phyloP scores from a whole-genome alignment of 83 land plant genomes.

The Isoetes engelmannii region DNA sequence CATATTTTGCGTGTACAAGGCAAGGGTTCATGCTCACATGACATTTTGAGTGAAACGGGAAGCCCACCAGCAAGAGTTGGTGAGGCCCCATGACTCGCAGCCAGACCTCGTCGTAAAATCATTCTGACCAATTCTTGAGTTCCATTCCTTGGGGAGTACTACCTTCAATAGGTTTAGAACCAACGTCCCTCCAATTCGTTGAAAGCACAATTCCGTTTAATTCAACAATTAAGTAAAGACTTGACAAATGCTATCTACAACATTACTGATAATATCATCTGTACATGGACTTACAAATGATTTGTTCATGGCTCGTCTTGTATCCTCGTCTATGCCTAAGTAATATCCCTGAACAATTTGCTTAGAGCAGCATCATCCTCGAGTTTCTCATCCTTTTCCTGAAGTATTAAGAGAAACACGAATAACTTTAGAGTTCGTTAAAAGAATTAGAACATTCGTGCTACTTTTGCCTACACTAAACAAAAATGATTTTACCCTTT shows the following conservation, averaged over 20 bases:
- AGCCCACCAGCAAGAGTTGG: too few species aligned
- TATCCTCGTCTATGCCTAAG: conserved; percentile 82
- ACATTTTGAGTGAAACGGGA: too few species aligned
- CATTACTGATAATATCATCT: neutral
- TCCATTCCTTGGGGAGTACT: conserved; percentile 86
- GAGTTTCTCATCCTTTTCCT: conserved; percentile 91
- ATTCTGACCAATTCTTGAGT: conserved; percentile 78
- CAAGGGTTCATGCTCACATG: too few species aligned
- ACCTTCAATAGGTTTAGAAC: conserved; percentile 67
- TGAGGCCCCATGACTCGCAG: too few species aligned
- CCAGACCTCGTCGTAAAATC: too few species aligned
- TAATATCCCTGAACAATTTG: conserved; percentile 85
- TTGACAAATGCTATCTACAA: neutral
- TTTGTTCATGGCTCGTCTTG: conserved; percentile 84
- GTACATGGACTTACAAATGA: conserved; percentile 64
- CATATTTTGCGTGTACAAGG: too few species aligned
- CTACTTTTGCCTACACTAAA: too few species aligned
- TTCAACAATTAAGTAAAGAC: conserved; percentile 29
- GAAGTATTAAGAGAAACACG: conserved; percentile 11
- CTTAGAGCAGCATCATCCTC: conserved; percentile 97
- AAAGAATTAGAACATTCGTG: too few species aligned
- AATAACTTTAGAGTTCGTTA: neutral
- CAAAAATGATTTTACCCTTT: too few species aligned
- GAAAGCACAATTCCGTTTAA: conserved; percentile 87
- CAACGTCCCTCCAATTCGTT: conserved; percentile 89